Conservation (phyloP, 306 rosid species). For the Cicer pinnatifidum region DNA sequence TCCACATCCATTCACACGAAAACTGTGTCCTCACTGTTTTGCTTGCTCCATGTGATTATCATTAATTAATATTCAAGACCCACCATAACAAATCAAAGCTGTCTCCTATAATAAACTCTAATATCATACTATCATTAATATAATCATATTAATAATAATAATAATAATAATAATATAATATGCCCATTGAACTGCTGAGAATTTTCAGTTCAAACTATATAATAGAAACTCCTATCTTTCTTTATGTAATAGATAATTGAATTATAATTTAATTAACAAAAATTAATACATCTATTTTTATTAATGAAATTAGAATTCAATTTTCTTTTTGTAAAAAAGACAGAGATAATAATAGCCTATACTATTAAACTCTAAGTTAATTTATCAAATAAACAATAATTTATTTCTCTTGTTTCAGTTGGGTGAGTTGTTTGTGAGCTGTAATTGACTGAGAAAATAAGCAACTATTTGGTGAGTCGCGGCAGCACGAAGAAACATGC, state of each 20-base stretch:
- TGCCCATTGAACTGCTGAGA: no score
- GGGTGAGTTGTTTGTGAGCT: conserved; percentile 44
- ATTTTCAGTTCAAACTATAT: no score
- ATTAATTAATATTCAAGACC: neutral
- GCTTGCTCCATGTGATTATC: neutral
- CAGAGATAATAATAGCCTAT: no score
- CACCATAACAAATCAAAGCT: conserved; percentile 17
- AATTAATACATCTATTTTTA: no score
- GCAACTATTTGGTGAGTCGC: conserved; percentile 42
- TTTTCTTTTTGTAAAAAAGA: no score
- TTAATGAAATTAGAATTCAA: no score
- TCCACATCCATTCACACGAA: neutral
- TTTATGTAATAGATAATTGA: no score
- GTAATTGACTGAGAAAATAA: conserved; percentile 11
- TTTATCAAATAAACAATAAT: conserved; percentile 27
- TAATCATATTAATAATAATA: neutral
- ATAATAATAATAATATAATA: no score
- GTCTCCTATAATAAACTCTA: neutral
- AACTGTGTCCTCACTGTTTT: neutral
- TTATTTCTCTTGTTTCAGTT: neutral
- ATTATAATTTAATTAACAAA: no score
- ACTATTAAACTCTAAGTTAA: conserved; percentile 7
- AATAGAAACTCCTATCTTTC: no score
- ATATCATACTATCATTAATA: neutral
- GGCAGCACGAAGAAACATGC: conserved; percentile 55